Evolutionary conservation across 345 rosid genomes (phyloP).

Genomic region (Aurinia saxatilis): DNA sequence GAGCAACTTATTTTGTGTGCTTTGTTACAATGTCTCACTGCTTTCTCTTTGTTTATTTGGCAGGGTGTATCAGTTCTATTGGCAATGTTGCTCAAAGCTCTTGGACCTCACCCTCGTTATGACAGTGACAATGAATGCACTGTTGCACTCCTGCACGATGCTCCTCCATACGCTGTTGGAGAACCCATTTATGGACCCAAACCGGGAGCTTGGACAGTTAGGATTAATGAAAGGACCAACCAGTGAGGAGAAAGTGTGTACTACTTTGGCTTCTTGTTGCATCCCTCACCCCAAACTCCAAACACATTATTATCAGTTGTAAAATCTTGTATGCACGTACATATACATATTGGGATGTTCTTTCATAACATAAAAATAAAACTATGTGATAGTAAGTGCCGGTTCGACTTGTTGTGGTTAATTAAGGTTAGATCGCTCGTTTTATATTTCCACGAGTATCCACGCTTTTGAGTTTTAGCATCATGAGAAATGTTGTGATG

Average conservation of each 20-base stretch:
- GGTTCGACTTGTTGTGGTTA: neutral
- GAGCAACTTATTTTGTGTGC: neutral
- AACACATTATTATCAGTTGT: neutral
- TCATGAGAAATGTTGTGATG: neutral
- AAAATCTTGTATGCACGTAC: neutral
- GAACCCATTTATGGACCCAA: slow-evolving; percentile 55
- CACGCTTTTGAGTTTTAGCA: neutral
- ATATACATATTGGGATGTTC: neutral
- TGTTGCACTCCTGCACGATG: slow-evolving; percentile 59
- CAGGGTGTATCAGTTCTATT: slow-evolving; percentile 59
- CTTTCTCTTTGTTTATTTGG: neutral
- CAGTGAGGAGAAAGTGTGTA: neutral
- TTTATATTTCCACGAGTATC: too few relatives aligned
- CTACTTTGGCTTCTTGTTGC: slow-evolving; percentile 1
- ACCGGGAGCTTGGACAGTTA: slow-evolving; percentile 44
- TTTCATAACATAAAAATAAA: too few relatives aligned
- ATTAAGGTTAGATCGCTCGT: too few relatives aligned
- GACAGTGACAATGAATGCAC: slow-evolving; percentile 72
- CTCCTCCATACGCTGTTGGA: slow-evolving; percentile 58
- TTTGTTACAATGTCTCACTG: neutral
- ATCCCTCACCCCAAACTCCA: neutral
- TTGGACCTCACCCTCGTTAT: slow-evolving; percentile 64
- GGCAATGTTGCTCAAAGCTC: slow-evolving; percentile 66
- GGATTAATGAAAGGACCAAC: slow-evolving; percentile 47
- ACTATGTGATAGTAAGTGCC: neutral